These are phyloP conservation scores for Fonsecaea pugnacius DNA, from an alignment of 2,329 filamentous ascomycete genomes.

Conservation along the genomic window DNA sequence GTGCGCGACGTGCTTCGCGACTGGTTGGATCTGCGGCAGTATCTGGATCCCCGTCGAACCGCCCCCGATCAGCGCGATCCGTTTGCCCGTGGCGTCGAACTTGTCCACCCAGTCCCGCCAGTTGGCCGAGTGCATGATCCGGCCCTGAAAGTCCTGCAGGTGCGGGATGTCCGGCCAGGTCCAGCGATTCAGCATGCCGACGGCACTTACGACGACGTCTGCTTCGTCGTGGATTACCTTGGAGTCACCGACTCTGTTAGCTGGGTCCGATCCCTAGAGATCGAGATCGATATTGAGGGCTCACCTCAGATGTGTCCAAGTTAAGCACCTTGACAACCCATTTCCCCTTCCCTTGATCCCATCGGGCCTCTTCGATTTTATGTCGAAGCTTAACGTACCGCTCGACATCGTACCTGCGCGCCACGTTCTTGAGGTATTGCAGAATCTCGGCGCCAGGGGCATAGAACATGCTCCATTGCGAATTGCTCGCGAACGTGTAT, in stretches of 20 bases:
- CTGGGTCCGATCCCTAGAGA: slow-evolving; percentile 45
- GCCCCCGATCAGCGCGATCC: slow-evolving; percentile 38
- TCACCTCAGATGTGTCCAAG: slow-evolving; percentile 16
- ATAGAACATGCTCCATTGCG: slow-evolving; percentile 70
- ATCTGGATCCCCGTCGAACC: slow-evolving; percentile 37
- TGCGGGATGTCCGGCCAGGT: slow-evolving; percentile 42
- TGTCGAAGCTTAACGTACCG: slow-evolving; percentile 63
- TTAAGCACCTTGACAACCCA: slow-evolving; percentile 38
- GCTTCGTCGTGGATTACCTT: background rate
- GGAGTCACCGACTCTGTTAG: too few species aligned
- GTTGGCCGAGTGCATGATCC: slow-evolving; percentile 41
- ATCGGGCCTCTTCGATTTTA: slow-evolving; percentile 56
- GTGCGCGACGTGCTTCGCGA: too few species aligned
- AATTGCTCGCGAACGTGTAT: slow-evolving; percentile 68
- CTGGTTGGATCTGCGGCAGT: slow-evolving; percentile 45
- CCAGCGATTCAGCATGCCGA: slow-evolving; percentile 37
- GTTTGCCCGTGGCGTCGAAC: slow-evolving; percentile 37
- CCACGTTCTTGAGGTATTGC: slow-evolving; percentile 23
- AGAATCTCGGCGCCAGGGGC: slow-evolving; percentile 25
- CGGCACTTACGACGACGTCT: background rate
- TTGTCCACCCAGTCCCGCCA: slow-evolving; percentile 42
- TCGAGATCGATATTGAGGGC: too few species aligned
- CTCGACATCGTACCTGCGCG: slow-evolving; percentile 47
- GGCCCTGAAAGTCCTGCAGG: slow-evolving; percentile 42
- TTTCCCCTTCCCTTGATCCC: slow-evolving; percentile 51